phyloP scores from a whole-genome alignment of 371 early-diverging fungal genomes.

The Mortierella sp. region DNA sequence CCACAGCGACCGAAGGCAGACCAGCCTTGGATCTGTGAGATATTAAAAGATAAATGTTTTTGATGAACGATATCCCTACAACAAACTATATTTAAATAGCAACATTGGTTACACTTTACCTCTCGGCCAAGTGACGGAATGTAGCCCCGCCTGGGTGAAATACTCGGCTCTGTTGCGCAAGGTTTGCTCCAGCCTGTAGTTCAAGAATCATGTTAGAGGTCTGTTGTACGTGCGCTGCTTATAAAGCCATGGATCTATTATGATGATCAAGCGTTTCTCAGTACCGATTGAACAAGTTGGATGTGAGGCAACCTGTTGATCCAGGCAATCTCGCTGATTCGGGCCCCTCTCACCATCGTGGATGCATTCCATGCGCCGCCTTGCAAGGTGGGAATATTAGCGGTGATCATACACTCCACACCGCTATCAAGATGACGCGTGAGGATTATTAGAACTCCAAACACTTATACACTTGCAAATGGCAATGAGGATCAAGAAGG shows the following conservation, averaged over 20 bases:
- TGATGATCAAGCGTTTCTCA: background rate
- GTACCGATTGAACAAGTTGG: constrained; percentile 72
- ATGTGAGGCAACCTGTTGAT: constrained; percentile 74
- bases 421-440: constrained; percentile 59
- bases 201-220: background rate
- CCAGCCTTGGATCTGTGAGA: constrained; percentile 72
- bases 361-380: constrained; percentile 76
- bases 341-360: constrained; percentile 66
- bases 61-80: background rate
- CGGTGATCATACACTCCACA: constrained; percentile 74
- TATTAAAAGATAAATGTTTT: background rate
- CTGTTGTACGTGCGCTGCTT: background rate
- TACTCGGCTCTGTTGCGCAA: constrained; percentile 79
- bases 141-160: constrained; percentile 81
- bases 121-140: constrained; percentile 74
- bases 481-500: too few species aligned
- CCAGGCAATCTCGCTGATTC: constrained; percentile 70
- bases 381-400: constrained; percentile 76
- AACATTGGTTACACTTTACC: constrained; percentile 50
- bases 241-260: background rate
- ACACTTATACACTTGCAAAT: too few species aligned
- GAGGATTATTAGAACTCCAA: too few species aligned
- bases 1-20: constrained; percentile 77
- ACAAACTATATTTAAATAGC: background rate
- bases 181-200: constrained; percentile 78